Percentiles rank a stretch among this genome's conserved stretches.
Conservation (phyloP, 106 monocot species). For the Apostasia ramifera region DNA sequence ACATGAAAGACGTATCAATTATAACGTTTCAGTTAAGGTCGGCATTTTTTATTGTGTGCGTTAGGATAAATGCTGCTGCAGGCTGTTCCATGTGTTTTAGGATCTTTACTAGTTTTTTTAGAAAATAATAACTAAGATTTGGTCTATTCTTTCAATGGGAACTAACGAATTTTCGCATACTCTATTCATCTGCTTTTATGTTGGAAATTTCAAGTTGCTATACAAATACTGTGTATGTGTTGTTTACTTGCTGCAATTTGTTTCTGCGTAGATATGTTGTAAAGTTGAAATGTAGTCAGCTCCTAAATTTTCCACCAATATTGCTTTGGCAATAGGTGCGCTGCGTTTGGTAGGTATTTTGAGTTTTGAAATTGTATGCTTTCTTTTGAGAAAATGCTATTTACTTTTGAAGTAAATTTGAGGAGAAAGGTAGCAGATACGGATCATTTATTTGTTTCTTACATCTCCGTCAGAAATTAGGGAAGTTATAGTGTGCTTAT, state of each 20-base stretch:
- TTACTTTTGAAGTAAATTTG: too few species aligned
- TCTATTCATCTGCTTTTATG: neutral
- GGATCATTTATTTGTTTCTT: too few species aligned
- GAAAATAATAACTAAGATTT: too few species aligned
- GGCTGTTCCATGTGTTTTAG: neutral
- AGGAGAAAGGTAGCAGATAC: too few species aligned
- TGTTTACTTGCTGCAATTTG: neutral
- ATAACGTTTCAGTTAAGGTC: neutral
- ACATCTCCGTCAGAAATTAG: too few species aligned
- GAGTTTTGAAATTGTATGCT: too few species aligned
- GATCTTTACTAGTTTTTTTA: neutral
- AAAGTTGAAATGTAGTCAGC: slow-evolving; percentile 39
- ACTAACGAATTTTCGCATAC: neutral
- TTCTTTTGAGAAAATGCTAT: too few species aligned
- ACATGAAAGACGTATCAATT: neutral
- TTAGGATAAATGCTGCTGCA: neutral
- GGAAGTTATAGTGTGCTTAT: too few species aligned
- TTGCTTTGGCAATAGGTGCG: slow-evolving; percentile 79
- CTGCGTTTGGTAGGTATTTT: slow-evolving; percentile 60
- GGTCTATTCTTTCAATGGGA: too few species aligned
- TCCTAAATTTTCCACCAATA: slow-evolving; percentile 64
- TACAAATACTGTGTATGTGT: neutral
- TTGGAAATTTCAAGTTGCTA: neutral
- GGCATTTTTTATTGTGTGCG: neutral
- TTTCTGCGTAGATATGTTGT: slow-evolving; percentile 50